Conservation (phyloP, 2,329 filamentous ascomycete species). For the Chaetomium olivaceum region DNA sequence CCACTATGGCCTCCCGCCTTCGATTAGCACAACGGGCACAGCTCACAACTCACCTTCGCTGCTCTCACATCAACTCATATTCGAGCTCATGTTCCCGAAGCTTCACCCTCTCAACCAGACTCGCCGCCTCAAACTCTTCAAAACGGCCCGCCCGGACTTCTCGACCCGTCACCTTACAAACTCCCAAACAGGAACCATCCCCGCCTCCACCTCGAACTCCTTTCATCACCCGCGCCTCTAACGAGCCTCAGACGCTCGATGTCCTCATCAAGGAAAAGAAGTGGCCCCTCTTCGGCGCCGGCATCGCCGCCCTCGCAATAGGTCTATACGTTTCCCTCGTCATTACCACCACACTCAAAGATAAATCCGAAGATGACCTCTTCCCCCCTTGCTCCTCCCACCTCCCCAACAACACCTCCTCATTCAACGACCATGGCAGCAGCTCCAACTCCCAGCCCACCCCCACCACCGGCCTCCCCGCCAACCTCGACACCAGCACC, state of each 20-base stretch:
- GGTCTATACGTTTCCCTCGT: slow-evolving; percentile 50
- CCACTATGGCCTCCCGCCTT: slow-evolving; percentile 19
- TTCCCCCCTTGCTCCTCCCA: slow-evolving; percentile 15
- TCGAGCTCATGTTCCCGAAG: slow-evolving; percentile 1
- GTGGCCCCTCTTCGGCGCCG: slow-evolving; percentile 50
- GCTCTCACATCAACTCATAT: neutral
- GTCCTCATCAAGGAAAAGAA: slow-evolving; percentile 41
- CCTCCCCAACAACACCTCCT: slow-evolving; percentile 35
- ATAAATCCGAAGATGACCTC: slow-evolving; percentile 18
- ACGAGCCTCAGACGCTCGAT: slow-evolving; percentile 28
- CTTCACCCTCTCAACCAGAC: slow-evolving; percentile 17
- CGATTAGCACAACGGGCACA: slow-evolving; percentile 7
- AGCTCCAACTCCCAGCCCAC: slow-evolving; percentile 40
- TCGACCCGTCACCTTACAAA: no score
- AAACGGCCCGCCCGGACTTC: neutral
- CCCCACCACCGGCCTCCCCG: slow-evolving; percentile 52
- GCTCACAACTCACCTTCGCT: slow-evolving; percentile 1
- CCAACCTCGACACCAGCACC: slow-evolving; percentile 41
- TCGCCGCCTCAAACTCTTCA: neutral
- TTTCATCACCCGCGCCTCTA: neutral
- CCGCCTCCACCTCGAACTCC: neutral
- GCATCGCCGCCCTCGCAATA: slow-evolving; percentile 48
- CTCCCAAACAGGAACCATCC: neutral
- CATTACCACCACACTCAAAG: slow-evolving; percentile 40
- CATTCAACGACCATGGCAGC: slow-evolving; percentile 52